Base-by-base conservation (phyloP, 108 stramenopile species). In the Licmophora abbreviata region DNA sequence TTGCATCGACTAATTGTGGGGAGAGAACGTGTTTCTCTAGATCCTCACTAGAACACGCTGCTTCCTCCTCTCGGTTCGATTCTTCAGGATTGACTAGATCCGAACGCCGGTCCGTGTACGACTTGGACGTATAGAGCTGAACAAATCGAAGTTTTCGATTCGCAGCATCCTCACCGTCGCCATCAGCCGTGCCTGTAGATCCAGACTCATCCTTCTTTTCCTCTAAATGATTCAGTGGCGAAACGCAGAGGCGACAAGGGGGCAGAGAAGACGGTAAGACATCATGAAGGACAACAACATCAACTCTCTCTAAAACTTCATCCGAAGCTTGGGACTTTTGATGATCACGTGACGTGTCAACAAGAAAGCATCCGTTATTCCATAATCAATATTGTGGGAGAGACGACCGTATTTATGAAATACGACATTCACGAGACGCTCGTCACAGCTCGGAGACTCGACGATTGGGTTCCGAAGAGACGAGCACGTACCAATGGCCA, bases 81-180 rank as follows among this genome's bases (percentile, higher is more conserved):
- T 56, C 28, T 22, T 74, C 73, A 18, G 89, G 90, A 25, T 63
- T 66, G 0, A 89, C 74, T 42, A 97, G 75, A 58, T 86, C 76
- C 24, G 82, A 74, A 35, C 94, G 58, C 31, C 81, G 75, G 46
- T 81, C 68, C 40, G 76, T 76, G 64, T 89, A 94, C 0, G 92
- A 86, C 36, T 89, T 93, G 11, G 88, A 88, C 3, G 94, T 97
- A 66, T 97, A 95, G 1, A 97, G 68, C 71, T 97, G 93, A 12
- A 97, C 69, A 64, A 97, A 97, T 27, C 81, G 54, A 47, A 88
- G 66, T 32, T 69, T 79, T 38, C 38, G 54, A 11, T 34, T 50
- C 20, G 42, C 14, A 12, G 23, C 48, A 28, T 46, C 22, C 15
- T 12, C n/a, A 26, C 24, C 34, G 45, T 50, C 42, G 34, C 12